Conservation (phyloP, 352 stramenopile genomes). For the Pythium volutum region DNA sequence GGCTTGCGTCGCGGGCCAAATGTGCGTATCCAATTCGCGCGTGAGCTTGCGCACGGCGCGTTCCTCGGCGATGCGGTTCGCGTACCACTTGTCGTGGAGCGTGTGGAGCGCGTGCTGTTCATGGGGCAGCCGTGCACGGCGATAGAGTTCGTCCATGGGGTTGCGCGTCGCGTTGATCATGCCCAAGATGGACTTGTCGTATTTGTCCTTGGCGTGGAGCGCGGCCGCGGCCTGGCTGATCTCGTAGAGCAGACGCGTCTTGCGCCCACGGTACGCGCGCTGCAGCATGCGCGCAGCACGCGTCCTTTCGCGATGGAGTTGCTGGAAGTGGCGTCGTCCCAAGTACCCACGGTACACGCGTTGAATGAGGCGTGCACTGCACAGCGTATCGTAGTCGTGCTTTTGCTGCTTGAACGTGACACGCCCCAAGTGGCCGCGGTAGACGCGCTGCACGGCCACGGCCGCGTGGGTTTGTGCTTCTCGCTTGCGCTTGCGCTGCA, state of each 20-base stretch:
- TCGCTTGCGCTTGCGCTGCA: slow-evolving; percentile 32
- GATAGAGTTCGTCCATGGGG: slow-evolving; percentile 64
- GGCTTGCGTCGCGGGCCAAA: slow-evolving; percentile 37
- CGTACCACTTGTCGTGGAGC: slow-evolving; percentile 47
- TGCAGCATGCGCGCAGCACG: slow-evolving; percentile 40
- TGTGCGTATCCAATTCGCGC: slow-evolving; percentile 25
- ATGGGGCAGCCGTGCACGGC: slow-evolving; percentile 43
- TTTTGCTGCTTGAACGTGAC: slow-evolving; percentile 27
- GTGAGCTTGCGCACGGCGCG: slow-evolving; percentile 47
- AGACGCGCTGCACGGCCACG: slow-evolving; percentile 41
- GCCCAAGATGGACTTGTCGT: slow-evolving; percentile 49
- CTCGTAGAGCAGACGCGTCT: slow-evolving; percentile 48
- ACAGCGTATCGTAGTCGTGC: slow-evolving; percentile 30
- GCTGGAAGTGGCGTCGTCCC: slow-evolving; percentile 30
- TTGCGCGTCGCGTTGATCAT: slow-evolving; percentile 53
- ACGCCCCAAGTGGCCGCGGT: slow-evolving; percentile 39
- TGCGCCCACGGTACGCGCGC: slow-evolving; percentile 41
- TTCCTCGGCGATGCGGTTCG: slow-evolving; percentile 41
- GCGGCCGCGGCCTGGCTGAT: slow-evolving; percentile 49
- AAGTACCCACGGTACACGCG: slow-evolving; percentile 39
- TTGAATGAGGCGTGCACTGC: slow-evolving; percentile 34
- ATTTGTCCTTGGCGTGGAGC: slow-evolving; percentile 54
- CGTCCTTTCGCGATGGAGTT: slow-evolving; percentile 31
- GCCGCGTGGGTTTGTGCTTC: slow-evolving; percentile 37
- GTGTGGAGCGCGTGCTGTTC: slow-evolving; percentile 43